phyloP scores from a whole-genome alignment of 2,329 filamentous ascomycete genomes.

The Coniella lustricola region DNA sequence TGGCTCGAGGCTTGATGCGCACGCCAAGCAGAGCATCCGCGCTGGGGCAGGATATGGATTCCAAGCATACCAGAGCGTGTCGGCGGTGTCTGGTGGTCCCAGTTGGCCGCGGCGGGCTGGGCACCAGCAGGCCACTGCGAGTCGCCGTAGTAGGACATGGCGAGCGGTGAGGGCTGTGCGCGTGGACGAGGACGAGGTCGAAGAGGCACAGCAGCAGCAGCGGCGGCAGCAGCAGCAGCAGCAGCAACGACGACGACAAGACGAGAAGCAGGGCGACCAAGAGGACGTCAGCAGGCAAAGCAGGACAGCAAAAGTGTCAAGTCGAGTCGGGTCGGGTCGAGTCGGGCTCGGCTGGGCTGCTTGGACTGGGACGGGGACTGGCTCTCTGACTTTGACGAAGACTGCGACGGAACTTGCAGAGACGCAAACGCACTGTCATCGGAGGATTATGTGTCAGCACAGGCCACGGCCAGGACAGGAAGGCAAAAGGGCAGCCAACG shows the following conservation, averaged over 20 bases:
- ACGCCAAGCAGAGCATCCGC: conserved; percentile 1
- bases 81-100: conserved; percentile 24
- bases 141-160: conserved; percentile 25
- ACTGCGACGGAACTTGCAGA: no score
- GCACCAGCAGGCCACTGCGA: conserved; percentile 23
- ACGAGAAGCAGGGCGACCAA: no score
- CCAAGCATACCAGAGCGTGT: conserved; percentile 22
- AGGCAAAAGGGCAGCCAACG: neutral
- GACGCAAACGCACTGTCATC: conserved; percentile 7
- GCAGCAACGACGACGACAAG: no score
- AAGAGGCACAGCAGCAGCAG: neutral
- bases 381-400: no score
- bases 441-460: conserved; percentile 11
- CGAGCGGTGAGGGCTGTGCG: neutral
- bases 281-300: conserved; percentile 2
- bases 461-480: neutral
- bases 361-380: neutral
- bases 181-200: neutral
- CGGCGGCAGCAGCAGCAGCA: neutral
- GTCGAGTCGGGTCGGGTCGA: no score
- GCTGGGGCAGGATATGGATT: neutral
- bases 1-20: neutral
- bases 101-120: conserved; percentile 17
- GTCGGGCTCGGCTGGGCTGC: neutral
- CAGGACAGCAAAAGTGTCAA: conserved; percentile 2